Base-by-base conservation (phyloP, 768 basidiomycete species). In the Suillus subluteus region DNA sequence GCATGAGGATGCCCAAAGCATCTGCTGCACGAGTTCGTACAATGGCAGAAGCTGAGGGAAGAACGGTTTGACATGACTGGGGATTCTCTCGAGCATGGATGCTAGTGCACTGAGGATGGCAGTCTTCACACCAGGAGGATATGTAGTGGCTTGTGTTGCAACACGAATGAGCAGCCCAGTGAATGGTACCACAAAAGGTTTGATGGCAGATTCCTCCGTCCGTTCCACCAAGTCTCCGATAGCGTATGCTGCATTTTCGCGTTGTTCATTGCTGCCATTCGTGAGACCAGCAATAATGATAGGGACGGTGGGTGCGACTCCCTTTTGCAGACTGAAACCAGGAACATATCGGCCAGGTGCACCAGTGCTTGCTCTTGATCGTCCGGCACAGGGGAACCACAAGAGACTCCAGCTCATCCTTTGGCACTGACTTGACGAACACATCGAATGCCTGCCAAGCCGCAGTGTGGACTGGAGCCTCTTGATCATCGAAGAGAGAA, bases 151-250 rank as follows among this genome's bases (percentile, higher is more conserved):
- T 76, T 95, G 93, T 1, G 94, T 95, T 4, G 95, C 95, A 52
- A 97, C 95, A 72, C 96, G 91, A 73, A 98, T 98, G 69, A 98
- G 90, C 8, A 95, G 96, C 11, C 96, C 96, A 5, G 96, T 98
- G 74, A 98, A 94, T 23, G 94, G 92, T 16, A 98, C 95, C 68
- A 97, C 95, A 79, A 92, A 98, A 0, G 96, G 92, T 77, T 97
- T 98, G 85, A 99, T 92, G 0, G 95, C 89, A 21, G 78, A 78
- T 73, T 90, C 88, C n/a, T 91, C 86, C 1, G 96, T 98, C 37
- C 88, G 86, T 75, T 96, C 91, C 43, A 98, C 94, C 44, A 99
- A 87, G 71, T 98, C 97, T n/a, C 94, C 92, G 67, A 99, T 96
- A 37, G 94, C 96, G 71, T 95, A 95, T 0, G 97, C 95, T 0